These are phyloP conservation scores for Fraxinus pennsylvanica DNA, from an alignment of 257 asterid genomes.

Conservation along the genomic window DNA sequence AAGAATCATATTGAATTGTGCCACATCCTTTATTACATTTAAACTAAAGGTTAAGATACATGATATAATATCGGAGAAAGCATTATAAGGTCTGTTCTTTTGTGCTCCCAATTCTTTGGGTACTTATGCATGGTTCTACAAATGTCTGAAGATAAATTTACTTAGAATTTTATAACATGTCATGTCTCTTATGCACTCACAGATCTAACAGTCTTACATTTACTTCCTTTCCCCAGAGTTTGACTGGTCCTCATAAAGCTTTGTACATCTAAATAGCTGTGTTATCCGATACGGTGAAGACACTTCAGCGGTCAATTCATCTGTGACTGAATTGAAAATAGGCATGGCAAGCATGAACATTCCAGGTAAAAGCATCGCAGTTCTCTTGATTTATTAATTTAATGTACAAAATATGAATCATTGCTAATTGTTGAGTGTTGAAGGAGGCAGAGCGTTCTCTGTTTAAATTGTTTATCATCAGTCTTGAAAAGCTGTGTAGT, in stretches of 20 bases:
- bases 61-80: background rate
- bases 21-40: background rate
- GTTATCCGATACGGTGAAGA: constrained; percentile 57
- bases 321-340: constrained; percentile 47
- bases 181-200: background rate
- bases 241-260: background rate
- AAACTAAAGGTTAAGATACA: background rate
- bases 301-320: constrained; percentile 46
- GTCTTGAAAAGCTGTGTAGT: background rate
- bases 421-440: background rate
- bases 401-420: background rate
- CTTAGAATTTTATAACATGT: background rate
- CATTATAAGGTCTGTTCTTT: background rate
- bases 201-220: background rate
- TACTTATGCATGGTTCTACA: background rate
- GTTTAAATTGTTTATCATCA: background rate
- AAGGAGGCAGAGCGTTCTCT: background rate
- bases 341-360: constrained; percentile 43
- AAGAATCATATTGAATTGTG: background rate
- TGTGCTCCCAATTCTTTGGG: background rate
- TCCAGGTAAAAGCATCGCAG: constrained; percentile 49
- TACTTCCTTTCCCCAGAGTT: background rate
- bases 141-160: background rate
- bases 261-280: constrained; percentile 29
- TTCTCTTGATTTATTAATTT: constrained; percentile 23